These are phyloP conservation scores for Amphibolis antarctica DNA, from an alignment of 106 monocot genomes.

Conservation along the genomic window DNA sequence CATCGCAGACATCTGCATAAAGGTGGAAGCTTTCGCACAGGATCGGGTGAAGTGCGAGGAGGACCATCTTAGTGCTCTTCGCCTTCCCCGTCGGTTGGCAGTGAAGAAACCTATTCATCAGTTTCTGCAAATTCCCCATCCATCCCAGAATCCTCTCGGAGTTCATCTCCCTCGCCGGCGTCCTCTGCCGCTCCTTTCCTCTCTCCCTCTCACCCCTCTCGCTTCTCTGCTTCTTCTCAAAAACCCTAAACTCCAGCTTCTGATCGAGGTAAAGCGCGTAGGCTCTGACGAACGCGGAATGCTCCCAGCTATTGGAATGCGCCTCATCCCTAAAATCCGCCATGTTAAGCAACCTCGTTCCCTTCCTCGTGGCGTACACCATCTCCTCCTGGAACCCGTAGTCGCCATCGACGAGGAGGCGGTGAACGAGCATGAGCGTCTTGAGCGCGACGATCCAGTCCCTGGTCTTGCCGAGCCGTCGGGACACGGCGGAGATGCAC, in stretches of 20 bases:
- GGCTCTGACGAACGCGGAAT: constrained; percentile 58
- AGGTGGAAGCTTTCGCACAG: constrained; percentile 6
- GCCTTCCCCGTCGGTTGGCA: constrained; percentile 3
- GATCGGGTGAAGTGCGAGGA: constrained; percentile 3
- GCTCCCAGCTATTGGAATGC: constrained; percentile 70
- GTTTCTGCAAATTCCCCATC: constrained; percentile 5
- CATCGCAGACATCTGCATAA: constrained; percentile 6
- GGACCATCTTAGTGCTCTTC: constrained; percentile 15
- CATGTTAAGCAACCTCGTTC: constrained; percentile 53
- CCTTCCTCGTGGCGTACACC: constrained; percentile 41
- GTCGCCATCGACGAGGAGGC: constrained; percentile 47
- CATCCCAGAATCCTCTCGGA: constrained; percentile 8
- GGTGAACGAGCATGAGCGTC: constrained; percentile 48
- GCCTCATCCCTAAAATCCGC: constrained; percentile 70
- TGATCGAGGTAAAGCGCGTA: constrained; percentile 63
- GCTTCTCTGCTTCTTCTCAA: constrained; percentile 28
- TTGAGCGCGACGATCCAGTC: constrained; percentile 71
- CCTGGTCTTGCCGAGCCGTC: constrained; percentile 44
- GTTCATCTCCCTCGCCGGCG: constrained; percentile 2
- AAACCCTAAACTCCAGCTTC: constrained; percentile 34
- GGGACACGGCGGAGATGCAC: constrained; percentile 41
- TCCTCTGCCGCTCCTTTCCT: neutral
- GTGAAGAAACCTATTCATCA: constrained; percentile 7
- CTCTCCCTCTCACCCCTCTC: neutral
- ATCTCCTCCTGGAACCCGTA: constrained; percentile 47